Conservation (phyloP, 2,329 filamentous ascomycete genomes). For the Metarhizium brunneum region DNA sequence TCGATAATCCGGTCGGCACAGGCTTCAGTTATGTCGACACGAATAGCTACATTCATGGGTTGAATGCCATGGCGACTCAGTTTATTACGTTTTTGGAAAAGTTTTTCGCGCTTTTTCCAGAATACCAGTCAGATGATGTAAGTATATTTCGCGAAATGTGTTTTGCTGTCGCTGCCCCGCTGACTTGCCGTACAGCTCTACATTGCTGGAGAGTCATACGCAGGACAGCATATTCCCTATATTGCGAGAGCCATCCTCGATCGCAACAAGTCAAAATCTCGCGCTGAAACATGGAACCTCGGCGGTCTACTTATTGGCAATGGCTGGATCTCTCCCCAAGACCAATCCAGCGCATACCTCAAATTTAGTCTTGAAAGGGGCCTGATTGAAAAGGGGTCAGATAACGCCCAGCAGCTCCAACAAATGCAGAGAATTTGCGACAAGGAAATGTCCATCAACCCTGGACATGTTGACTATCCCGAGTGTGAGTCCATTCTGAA, state of each 20-base stretch:
- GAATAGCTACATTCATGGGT: constrained; percentile 74
- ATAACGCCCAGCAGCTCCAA: constrained; percentile 56
- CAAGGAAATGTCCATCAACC: constrained; percentile 41
- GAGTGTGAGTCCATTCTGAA: constrained; percentile 72
- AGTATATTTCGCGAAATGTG: constrained; percentile 27
- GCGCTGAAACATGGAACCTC: constrained; percentile 55
- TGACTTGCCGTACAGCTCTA: constrained; percentile 55
- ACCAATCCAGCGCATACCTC: constrained; percentile 86
- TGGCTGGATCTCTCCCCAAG: constrained; percentile 85
- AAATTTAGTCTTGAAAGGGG: constrained; percentile 70
- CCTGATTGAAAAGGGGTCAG: constrained; percentile 59
- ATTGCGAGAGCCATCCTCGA: constrained; percentile 86
- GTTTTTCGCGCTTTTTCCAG: constrained; percentile 83
- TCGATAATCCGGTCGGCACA: constrained; percentile 94
- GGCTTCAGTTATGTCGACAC: constrained; percentile 95
- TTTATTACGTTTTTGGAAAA: constrained; percentile 86
- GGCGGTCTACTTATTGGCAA: constrained; percentile 89
- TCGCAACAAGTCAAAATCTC: constrained; percentile 58
- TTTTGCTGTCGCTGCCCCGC: neutral
- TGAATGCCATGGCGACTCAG: constrained; percentile 81
- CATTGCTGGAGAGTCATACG: constrained; percentile 91
- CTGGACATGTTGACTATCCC: constrained; percentile 50
- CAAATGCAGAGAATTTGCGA: constrained; percentile 60
- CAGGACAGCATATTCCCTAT: constrained; percentile 94
- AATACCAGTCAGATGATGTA: constrained; percentile 88